These are phyloP conservation scores for Gossypium ekmanianum DNA, from an alignment of 345 rosid genomes.

Conservation along the genomic window DNA sequence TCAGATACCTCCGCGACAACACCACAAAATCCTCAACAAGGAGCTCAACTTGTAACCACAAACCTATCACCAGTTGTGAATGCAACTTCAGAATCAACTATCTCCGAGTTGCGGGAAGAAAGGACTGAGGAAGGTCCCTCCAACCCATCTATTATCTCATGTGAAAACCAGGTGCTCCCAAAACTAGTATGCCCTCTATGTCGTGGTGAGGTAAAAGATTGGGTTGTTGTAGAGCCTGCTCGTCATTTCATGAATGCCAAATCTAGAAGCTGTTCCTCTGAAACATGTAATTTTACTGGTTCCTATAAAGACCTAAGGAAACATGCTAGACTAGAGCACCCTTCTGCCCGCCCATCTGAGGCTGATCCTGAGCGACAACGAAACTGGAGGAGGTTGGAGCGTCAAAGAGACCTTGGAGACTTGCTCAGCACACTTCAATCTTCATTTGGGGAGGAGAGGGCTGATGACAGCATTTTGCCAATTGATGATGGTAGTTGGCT, in stretches of 20 bases:
- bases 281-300: constrained; percentile 73
- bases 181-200: constrained; percentile 83
- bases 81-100: constrained; percentile 30
- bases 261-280: constrained; percentile 80
- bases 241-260: constrained; percentile 82
- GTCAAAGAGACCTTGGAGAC: constrained; percentile 94
- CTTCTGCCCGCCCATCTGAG: constrained; percentile 78
- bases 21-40: constrained; percentile 23
- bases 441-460: constrained; percentile 77
- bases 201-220: constrained; percentile 78
- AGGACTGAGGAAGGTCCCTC: constrained; percentile 30
- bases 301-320: constrained; percentile 79
- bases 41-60: constrained; percentile 22
- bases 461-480: constrained; percentile 45
- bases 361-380: constrained; percentile 90
- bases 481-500: constrained; percentile 76
- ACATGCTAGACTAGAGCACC: constrained; percentile 86
- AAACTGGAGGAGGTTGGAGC: constrained; percentile 92
- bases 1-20: constrained; percentile 30
- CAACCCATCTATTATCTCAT: constrained; percentile 21
- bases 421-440: constrained; percentile 86
- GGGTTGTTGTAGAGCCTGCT: constrained; percentile 69
- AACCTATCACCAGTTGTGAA: constrained; percentile 17
- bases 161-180: constrained; percentile 36
- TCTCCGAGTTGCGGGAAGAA: constrained; percentile 36